These are phyloP conservation scores for Boletus barrowsii DNA, from an alignment of 768 basidiomycete genomes.

Conservation along the genomic window DNA sequence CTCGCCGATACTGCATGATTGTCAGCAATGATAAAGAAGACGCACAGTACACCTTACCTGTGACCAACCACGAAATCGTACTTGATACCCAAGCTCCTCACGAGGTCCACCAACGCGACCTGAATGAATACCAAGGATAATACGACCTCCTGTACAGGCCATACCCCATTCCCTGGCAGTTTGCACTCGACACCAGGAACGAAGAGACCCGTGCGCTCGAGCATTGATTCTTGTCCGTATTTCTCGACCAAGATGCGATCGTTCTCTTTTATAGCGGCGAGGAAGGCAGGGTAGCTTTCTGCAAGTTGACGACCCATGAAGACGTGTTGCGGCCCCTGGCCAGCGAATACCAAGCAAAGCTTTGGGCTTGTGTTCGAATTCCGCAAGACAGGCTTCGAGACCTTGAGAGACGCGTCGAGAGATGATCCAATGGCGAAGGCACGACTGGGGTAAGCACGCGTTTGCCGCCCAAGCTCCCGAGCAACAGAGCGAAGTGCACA, in stretches of 20 bases:
- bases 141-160: conserved; percentile 35
- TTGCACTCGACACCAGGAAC: conserved; percentile 24
- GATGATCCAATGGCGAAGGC: conserved; percentile 24
- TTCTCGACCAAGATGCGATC: conserved; percentile 32
- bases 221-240: conserved; percentile 29
- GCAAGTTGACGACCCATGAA: conserved; percentile 37
- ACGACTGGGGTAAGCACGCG: conserved; percentile 29
- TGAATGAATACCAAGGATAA: conserved; percentile 34
- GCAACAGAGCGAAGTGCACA: conserved; percentile 25
- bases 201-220: conserved; percentile 35
- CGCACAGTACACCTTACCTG: conserved; percentile 16
- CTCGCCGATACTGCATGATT: conserved; percentile 28
- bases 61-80: conserved; percentile 36
- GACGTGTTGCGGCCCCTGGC: conserved; percentile 36
- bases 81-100: conserved; percentile 30
- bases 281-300: conserved; percentile 31
- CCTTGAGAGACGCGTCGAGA: conserved; percentile 23
- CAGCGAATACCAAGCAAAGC: conserved; percentile 34
- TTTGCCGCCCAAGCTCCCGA: conserved; percentile 28
- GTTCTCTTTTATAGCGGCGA: conserved; percentile 28
- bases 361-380: conserved; percentile 26
- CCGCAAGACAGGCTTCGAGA: conserved; percentile 29
- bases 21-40: conserved; percentile 6
- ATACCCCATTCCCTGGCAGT: conserved; percentile 24
- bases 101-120: conserved; percentile 33